These are phyloP conservation scores for Cryptosporidium viatorum DNA, from an alignment of 169 alveolate genomes.

Conservation along the genomic window DNA sequence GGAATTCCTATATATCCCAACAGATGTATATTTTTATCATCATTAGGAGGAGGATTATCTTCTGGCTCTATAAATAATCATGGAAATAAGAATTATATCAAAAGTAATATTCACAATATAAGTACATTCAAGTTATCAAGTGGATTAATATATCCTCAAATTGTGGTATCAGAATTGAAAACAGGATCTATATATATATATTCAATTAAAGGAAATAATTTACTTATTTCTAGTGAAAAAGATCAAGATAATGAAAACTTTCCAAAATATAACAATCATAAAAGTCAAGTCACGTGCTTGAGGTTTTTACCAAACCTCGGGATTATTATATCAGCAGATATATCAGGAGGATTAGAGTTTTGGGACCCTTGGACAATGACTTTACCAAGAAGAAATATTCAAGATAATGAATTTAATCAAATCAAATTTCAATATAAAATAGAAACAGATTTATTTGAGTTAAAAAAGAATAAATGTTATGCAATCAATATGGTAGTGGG, in stretches of 20 bases:
- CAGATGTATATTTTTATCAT: conserved; percentile 29
- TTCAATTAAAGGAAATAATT: conserved; percentile 43
- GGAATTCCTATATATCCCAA: conserved; percentile 68
- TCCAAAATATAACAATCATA: conserved; percentile 78
- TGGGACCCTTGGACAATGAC: conserved; percentile 83
- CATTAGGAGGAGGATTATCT: not conserved
- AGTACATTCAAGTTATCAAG: not conserved
- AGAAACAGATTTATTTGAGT: conserved; percentile 92
- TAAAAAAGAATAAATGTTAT: conserved; percentile 85
- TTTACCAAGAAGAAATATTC: conserved; percentile 74
- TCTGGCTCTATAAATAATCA: not conserved
- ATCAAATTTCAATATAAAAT: conserved; percentile 80
- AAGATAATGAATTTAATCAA: conserved; percentile 26
- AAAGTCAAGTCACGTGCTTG: conserved; percentile 77
- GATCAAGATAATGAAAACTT: conserved; percentile 61
- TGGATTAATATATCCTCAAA: conserved; percentile 31
- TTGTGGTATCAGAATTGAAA: conserved; percentile 79
- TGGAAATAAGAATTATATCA: not conserved
- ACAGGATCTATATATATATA: conserved; percentile 80
- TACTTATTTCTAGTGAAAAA: not conserved
- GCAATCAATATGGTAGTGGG: conserved; percentile 86
- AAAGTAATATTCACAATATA: not conserved
- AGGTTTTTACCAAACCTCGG: conserved; percentile 76
- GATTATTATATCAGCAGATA: conserved; percentile 82
- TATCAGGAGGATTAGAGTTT: conserved; percentile 83